Evolutionary conservation across 202 grass and related monocot genomes (phyloP).

Genomic region (Bolboschoenoplectus hybrid): DNA sequence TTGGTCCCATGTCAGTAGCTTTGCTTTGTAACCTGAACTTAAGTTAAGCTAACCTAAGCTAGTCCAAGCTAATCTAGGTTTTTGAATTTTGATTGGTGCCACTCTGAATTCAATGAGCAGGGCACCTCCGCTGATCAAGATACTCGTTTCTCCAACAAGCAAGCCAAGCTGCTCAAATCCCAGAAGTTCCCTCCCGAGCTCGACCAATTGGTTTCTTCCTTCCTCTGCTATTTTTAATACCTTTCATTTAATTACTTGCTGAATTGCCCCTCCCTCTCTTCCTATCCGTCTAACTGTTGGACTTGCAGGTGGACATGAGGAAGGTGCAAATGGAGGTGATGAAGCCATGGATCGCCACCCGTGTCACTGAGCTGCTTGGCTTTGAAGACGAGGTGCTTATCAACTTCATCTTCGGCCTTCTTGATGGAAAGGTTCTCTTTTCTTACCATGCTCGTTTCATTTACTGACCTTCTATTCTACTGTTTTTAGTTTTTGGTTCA

Average conservation of each 20-base stretch:
- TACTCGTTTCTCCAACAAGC: constrained; percentile 98
- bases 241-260: background rate
- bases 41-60: background rate
- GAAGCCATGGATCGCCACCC: constrained; percentile 85
- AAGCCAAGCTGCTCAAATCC: constrained; percentile 89
- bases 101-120: constrained; percentile 41
- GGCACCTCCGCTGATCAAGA: constrained; percentile 97
- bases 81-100: background rate
- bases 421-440: constrained; percentile 66
- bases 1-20: too few relatives aligned
- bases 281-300: too few relatives aligned
- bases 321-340: constrained; percentile 98
- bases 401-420: constrained; percentile 92
- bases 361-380: constrained; percentile 84
- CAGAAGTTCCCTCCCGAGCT: constrained; percentile 93
- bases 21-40: background rate
- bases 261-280: background rate
- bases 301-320: constrained; percentile 71
- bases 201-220: constrained; percentile 66
- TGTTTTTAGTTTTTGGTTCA: background rate
- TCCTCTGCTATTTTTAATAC: background rate
- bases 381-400: constrained; percentile 99
- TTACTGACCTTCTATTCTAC: background rate
- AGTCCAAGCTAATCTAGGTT: background rate
- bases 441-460: background rate